phyloP scores from a whole-genome alignment of 495 filamentous ascomycete genomes.

The Aspergillus hancockii region DNA sequence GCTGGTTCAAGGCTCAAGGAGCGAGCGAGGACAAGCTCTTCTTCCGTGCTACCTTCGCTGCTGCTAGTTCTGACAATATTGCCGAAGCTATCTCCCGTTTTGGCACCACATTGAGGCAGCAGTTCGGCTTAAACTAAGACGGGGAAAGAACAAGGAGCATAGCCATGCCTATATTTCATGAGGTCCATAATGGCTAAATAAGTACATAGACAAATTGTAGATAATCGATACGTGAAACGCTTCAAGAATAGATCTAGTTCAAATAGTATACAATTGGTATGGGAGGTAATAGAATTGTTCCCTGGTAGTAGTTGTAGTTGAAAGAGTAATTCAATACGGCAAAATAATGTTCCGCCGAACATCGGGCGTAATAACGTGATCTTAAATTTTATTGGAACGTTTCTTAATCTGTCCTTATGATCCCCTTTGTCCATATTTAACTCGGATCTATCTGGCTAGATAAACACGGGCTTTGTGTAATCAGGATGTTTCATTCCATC shows the following conservation, averaged over 20 bases:
- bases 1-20: conserved; percentile 79
- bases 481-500: not conserved
- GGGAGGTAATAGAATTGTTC: no score
- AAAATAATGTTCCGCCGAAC: conserved; percentile 8
- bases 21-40: conserved; percentile 58
- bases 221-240: not conserved
- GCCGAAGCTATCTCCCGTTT: conserved; percentile 76
- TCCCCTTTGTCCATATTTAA: not conserved
- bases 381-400: conserved; percentile 26
- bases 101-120: conserved; percentile 64
- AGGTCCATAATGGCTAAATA: not conserved
- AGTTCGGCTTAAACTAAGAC: conserved; percentile 51
- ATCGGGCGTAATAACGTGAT: conserved; percentile 17
- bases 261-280: not conserved
- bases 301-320: no score
- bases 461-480: not conserved
- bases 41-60: conserved; percentile 87
- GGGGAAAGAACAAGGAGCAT: not conserved
- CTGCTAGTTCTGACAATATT: conserved; percentile 74
- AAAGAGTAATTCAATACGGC: not conserved
- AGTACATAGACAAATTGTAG: conserved; percentile 4
- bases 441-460: not conserved
- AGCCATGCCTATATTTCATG: no score
- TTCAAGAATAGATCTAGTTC: not conserved
- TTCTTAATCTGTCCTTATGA: conserved; percentile 1